Evolutionary conservation across 148 eudicot species (phyloP).

Genomic region (Dysphania ambrosioides): DNA sequence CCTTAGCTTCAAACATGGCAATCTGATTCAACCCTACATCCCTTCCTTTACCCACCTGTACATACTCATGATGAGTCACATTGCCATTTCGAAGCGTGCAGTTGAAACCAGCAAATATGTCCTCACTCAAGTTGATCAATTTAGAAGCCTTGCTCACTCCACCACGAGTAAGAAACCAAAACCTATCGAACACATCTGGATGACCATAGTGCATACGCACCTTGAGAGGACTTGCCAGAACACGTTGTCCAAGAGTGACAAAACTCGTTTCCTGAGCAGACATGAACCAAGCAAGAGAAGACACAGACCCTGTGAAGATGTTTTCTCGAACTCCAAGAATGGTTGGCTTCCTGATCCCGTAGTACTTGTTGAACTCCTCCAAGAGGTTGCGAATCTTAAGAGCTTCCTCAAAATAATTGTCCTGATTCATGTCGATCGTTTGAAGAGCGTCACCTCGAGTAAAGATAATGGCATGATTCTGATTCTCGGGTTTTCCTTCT

Average conservation of each 20-base stretch:
- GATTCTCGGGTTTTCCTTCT: conserved; percentile 96
- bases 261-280: conserved; percentile 92
- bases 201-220: conserved; percentile 99
- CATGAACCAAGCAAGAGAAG: conserved; percentile 99
- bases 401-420: conserved; percentile 86
- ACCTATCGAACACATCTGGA: conserved; percentile 91
- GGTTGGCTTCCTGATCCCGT: conserved; percentile 79
- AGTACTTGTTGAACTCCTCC: conserved; percentile 64
- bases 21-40: conserved; percentile 96
- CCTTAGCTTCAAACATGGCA: conserved; percentile 98
- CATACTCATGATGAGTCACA: conserved; percentile 91
- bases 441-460: conserved; percentile 95
- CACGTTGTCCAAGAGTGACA: conserved; percentile 92
- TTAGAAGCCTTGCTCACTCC: conserved; percentile 94
- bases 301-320: conserved; percentile 89
- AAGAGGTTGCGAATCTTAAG: conserved; percentile 85
- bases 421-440: conserved; percentile 97
- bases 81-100: conserved; percentile 93
- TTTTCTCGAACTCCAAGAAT: conserved; percentile 90
- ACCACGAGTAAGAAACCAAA: conserved; percentile 86
- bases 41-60: conserved; percentile 96
- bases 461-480: conserved; percentile 90
- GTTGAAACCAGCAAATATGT: conserved; percentile 90
- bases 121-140: conserved; percentile 90
- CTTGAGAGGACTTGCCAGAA: conserved; percentile 87